phyloP scores from a whole-genome alignment of 129 eudicot genomes.

The Calendula officinalis region DNA sequence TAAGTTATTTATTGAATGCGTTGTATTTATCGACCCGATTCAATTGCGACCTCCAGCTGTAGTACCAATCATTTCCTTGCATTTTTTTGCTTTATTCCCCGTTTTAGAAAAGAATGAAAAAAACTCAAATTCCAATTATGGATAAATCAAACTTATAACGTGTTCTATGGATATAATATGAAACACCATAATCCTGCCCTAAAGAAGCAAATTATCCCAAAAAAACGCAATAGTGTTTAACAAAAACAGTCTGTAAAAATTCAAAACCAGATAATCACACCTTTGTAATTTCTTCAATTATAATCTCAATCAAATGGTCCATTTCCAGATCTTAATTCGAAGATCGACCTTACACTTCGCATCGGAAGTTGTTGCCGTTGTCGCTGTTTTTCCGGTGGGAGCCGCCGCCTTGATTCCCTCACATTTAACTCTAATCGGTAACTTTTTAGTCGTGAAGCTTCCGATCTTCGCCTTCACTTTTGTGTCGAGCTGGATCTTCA shows the following conservation, averaged over 20 bases:
- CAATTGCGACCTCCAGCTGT: background rate
- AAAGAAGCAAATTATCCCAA: conserved; percentile 17
- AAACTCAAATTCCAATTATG: conserved; percentile 22
- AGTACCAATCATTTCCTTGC: too few relatives aligned
- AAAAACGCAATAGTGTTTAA: background rate
- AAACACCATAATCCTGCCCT: conserved; percentile 11
- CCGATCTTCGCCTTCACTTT: conserved; percentile 64
- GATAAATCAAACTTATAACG: conserved; percentile 21
- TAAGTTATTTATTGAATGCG: too few relatives aligned
- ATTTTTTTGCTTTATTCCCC: too few relatives aligned
- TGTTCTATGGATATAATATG: conserved; percentile 13
- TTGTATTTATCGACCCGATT: too few relatives aligned
- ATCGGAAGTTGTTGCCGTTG: conserved; percentile 42
- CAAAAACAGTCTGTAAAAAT: background rate
- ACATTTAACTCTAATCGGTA: conserved; percentile 56
- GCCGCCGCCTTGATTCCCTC: conserved; percentile 44
- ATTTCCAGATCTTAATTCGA: conserved; percentile 61
- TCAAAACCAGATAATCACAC: conserved; percentile 23
- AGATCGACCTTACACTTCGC: conserved; percentile 71
- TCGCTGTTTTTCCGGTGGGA: conserved; percentile 51
- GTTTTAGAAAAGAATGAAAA: background rate
- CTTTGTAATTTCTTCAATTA: conserved; percentile 12
- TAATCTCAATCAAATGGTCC: conserved; percentile 35
- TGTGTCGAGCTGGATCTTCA: conserved; percentile 55
- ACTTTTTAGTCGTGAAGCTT: conserved; percentile 48